Evolutionary conservation across 1,284 basidiomycete genomes (phyloP), one percentile per base, ranked within the genome.

Genomic region (Phylloporus sp.): DNA sequence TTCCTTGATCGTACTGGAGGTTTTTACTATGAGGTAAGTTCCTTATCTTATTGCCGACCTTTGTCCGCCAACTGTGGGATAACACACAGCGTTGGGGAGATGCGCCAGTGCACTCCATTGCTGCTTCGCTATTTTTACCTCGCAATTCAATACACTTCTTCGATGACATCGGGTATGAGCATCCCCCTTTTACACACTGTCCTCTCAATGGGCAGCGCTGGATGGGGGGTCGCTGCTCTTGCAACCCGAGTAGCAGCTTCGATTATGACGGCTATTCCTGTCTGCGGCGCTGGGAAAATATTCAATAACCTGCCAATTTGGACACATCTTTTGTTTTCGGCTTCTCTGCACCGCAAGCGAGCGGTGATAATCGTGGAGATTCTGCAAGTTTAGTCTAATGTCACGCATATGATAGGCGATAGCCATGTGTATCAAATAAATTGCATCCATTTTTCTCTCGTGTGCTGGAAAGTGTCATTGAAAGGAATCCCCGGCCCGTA

Each of bases 131-230:
- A 32, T 56, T 56, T 56, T 35, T 56, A 29, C 29, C 53, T 8
- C 94, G 2, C 74, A 86, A 89, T 66, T 87, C 94, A 72, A 83
- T 95, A 37, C 91, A 94, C 75, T 94, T 93, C 81, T 94, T 95
- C 77, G 78, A 85, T 19, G 87, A 89, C 49, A 82, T 78, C 53
- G 77, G 79, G 17, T 91, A 90, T 74, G 81, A 85, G 65, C 90
- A 91, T 64, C 79, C 82, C 35, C 87, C 88, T 1, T 90, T 85
- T 74, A 84, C 85, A 64, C 89, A 91, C 67, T 92, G 91, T 73
- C 90, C 91, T 0, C 78, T 80, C 41, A 78, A 82, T 11, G 76
- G 79, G 23, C 77, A 79, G 29, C 86, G 85, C 74, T 75, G 78
- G 59, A 72, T 60, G 0, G 41, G 77, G 35, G 84, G 84, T 0